phyloP scores from a whole-genome alignment of 169 alveolate genomes.

The Cryptosporidium parvum region DNA sequence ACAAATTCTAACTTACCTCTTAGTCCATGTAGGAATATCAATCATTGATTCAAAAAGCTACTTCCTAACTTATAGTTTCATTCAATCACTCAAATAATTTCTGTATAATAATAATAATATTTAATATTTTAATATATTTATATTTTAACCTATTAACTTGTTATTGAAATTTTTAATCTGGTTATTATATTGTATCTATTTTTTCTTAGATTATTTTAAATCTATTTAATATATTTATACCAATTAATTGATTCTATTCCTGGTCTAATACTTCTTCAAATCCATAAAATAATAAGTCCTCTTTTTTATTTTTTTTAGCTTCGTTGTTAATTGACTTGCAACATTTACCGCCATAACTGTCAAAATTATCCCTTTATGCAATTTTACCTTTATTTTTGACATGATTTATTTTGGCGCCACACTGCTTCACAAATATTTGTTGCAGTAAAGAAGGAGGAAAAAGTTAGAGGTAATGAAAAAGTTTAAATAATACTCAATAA shows the following conservation, averaged over 20 bases:
- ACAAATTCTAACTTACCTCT: slow-evolving; percentile 37
- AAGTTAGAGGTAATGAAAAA: neutral
- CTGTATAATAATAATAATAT: too few species aligned
- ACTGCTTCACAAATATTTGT: neutral
- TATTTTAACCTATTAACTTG: too few species aligned
- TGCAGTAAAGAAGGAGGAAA: neutral
- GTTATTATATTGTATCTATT: neutral
- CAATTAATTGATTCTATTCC: too few species aligned
- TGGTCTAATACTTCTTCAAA: neutral
- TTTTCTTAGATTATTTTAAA: too few species aligned
- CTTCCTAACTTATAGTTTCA: neutral
- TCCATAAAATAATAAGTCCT: neutral
- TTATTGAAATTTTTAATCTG: too few species aligned
- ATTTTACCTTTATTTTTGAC: neutral
- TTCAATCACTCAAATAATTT: neutral
- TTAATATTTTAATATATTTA: too few species aligned
- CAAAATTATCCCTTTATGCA: neutral
- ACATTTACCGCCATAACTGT: neutral
- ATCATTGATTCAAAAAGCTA: neutral
- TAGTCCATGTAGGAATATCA: slow-evolving; percentile 65
- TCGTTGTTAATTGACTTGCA: neutral
- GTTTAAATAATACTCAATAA: too few species aligned
- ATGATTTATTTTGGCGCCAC: neutral
- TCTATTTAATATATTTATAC: too few species aligned
- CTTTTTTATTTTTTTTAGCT: too few species aligned